Conservation (phyloP, 495 filamentous ascomycete species). For the Tuber borchii region DNA sequence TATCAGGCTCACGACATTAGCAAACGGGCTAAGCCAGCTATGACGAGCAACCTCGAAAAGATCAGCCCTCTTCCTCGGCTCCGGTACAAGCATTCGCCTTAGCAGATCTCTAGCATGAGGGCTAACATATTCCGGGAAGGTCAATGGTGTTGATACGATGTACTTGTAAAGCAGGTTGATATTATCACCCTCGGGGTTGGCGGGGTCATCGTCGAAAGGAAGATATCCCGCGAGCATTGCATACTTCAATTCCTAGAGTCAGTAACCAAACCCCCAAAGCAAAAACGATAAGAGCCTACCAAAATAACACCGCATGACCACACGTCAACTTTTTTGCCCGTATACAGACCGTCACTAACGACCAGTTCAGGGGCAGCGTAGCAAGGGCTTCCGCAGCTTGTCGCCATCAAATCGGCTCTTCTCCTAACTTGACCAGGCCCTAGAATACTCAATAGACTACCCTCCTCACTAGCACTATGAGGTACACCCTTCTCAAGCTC, state of each 20-base stretch:
- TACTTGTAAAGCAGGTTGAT: constrained; percentile 99
- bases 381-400: constrained; percentile 78
- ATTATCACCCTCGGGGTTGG: constrained; percentile 97
- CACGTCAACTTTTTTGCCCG: constrained; percentile 93
- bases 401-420: constrained; percentile 72
- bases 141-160: constrained; percentile 93
- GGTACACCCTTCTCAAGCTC: constrained; percentile 43
- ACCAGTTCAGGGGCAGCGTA: constrained; percentile 97
- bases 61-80: constrained; percentile 89
- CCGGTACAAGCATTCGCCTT: constrained; percentile 88
- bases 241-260: constrained; percentile 56
- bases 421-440: constrained; percentile 44
- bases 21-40: constrained; percentile 96
- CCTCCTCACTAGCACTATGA: constrained; percentile 28
- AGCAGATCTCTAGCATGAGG: constrained; percentile 92
- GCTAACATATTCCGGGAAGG: constrained; percentile 98
- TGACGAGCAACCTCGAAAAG: constrained; percentile 96
- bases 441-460: constrained; percentile 38
- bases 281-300: constrained; percentile 53
- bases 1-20: constrained; percentile 89
- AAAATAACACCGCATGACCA: constrained; percentile 99
- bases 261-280: constrained; percentile 6
- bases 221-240: constrained; percentile 98
- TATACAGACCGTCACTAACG: constrained; percentile 95
- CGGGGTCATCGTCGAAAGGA: constrained; percentile 98